A percentile compares a stretch with the other conserved stretches of the same genome.
Evolutionary conservation across 2,329 filamentous ascomycete genomes (phyloP).

Genomic region (Paradendryphiella salina): DNA sequence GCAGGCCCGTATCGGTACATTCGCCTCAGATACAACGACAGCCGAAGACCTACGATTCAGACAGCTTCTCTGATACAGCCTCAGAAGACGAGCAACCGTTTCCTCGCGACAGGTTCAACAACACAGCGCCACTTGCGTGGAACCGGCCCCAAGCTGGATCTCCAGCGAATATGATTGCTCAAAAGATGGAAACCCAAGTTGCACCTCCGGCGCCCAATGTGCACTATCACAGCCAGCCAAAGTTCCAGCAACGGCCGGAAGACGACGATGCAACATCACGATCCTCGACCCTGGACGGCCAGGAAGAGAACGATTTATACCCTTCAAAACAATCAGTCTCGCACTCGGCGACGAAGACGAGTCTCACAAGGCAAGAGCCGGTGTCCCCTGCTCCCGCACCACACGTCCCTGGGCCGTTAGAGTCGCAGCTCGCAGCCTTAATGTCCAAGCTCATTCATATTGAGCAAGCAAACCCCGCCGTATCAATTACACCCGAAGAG

Average conservation of each 20-base stretch:
- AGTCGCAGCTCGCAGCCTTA: conserved; percentile 43
- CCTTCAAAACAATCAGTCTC: conserved; percentile 38
- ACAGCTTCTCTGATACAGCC: conserved; percentile 37
- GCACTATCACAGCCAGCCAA: conserved; percentile 17
- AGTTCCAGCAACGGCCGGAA: conserved; percentile 13
- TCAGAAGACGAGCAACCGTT: conserved; percentile 31
- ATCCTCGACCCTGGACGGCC: conserved; percentile 40
- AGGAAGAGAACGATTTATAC: conserved; percentile 36
- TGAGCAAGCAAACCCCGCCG: conserved; percentile 40
- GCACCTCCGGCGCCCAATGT: conserved; percentile 20
- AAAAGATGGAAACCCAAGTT: conserved; percentile 29
- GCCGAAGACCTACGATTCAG: conserved; percentile 38
- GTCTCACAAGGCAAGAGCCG: conserved; percentile 21
- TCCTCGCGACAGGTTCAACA: conserved; percentile 16
- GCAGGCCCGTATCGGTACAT: conserved; percentile 7
- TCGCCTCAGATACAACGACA: conserved; percentile 32
- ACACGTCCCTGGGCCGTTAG: conserved; percentile 41
- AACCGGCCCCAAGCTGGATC: conserved; percentile 20
- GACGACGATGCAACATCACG: conserved; percentile 42
- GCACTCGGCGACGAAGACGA: conserved; percentile 19
- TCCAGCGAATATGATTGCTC: conserved; percentile 28
- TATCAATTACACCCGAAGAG: conserved; percentile 46
- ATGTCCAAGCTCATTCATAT: conserved; percentile 47
- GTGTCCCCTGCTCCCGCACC: conserved; percentile 23
- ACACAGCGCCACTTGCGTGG: conserved; percentile 29